Percentiles rank a stretch among this genome's conserved stretches.
phyloP scores from a whole-genome alignment of 192 early-diverging fungal genomes.

The Coemansia sp. region DNA sequence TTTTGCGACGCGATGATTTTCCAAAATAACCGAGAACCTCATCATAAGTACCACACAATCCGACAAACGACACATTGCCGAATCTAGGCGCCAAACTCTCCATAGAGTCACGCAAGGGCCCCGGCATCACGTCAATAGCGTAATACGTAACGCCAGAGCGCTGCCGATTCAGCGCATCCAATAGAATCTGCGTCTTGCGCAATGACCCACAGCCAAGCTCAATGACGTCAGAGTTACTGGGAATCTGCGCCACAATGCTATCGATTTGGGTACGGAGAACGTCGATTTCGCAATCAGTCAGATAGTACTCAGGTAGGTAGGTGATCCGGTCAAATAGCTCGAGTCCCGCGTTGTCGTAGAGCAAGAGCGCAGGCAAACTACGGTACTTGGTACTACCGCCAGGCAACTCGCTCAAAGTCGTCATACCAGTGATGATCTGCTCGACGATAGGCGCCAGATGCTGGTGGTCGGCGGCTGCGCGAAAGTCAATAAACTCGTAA shows the following conservation, averaged over 20 bases:
- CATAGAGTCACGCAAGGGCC: slow-evolving; percentile 74
- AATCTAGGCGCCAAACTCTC: slow-evolving; percentile 64
- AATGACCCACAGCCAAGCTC: slow-evolving; percentile 91
- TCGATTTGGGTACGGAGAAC: slow-evolving; percentile 67
- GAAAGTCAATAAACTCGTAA: slow-evolving; percentile 36
- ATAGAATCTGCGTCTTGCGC: slow-evolving; percentile 83
- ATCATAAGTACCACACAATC: slow-evolving; percentile 89
- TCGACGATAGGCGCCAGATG: slow-evolving; percentile 24
- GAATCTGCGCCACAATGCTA: slow-evolving; percentile 66
- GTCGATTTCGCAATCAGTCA: slow-evolving; percentile 84
- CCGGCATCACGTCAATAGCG: slow-evolving; percentile 84
- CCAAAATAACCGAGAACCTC: slow-evolving; percentile 69
- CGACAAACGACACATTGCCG: slow-evolving; percentile 70
- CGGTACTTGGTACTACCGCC: slow-evolving; percentile 10
- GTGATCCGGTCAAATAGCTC: slow-evolving; percentile 92
- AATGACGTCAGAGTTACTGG: slow-evolving; percentile 72
- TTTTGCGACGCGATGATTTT: slow-evolving; percentile 62
- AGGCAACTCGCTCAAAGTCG: slow-evolving; percentile 20
- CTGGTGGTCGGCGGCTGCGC: not conserved
- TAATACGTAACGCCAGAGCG: slow-evolving; percentile 76
- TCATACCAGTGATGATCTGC: slow-evolving; percentile 29
- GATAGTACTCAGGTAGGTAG: slow-evolving; percentile 83
- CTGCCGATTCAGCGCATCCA: slow-evolving; percentile 71
- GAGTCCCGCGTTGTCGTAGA: slow-evolving; percentile 83
- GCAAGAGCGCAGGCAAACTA: slow-evolving; percentile 71